These are phyloP conservation scores for Hypoxylon sp. DNA, from an alignment of 2,329 filamentous ascomycete genomes.

Conservation along the genomic window DNA sequence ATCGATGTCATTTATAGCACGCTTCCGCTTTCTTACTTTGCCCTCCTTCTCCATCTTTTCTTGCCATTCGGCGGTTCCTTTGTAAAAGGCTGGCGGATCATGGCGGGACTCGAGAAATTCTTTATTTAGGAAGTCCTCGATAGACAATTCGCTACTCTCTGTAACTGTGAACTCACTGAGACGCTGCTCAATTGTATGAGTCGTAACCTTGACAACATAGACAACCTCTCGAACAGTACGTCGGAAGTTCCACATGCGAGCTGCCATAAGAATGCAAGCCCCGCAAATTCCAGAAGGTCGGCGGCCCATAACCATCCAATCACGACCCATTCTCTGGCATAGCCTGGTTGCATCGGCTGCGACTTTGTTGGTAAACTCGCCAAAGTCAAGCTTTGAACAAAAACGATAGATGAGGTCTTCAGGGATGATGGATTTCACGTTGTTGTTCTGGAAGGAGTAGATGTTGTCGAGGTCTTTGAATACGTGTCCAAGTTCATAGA, in stretches of 20 bases:
- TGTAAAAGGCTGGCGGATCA: conserved; percentile 88
- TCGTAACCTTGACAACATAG: conserved; percentile 98
- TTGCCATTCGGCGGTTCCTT: conserved; percentile 73
- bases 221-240: conserved; percentile 94
- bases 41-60: conserved; percentile 64
- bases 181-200: conserved; percentile 91
- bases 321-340: conserved; percentile 91
- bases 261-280: conserved; percentile 92
- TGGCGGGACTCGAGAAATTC: conserved; percentile 80
- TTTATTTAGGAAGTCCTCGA: conserved; percentile 84
- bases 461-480: conserved; percentile 87
- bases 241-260: conserved; percentile 98
- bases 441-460: conserved; percentile 75
- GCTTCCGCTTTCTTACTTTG: conserved; percentile 62
- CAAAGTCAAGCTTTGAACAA: conserved; percentile 92
- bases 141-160: conserved; percentile 85
- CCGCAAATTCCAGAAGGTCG: conserved; percentile 95
- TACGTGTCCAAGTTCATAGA: conserved; percentile 90
- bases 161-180: conserved; percentile 93
- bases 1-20: conserved; percentile 56
- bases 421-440: conserved; percentile 79
- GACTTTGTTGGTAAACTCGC: conserved; percentile 83
- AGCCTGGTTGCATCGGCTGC: conserved; percentile 90
- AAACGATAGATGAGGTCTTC: conserved; percentile 95
- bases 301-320: conserved; percentile 97